Conservation (phyloP, 495 filamentous ascomycete species). For the Rhizodiscina lignyota region DNA sequence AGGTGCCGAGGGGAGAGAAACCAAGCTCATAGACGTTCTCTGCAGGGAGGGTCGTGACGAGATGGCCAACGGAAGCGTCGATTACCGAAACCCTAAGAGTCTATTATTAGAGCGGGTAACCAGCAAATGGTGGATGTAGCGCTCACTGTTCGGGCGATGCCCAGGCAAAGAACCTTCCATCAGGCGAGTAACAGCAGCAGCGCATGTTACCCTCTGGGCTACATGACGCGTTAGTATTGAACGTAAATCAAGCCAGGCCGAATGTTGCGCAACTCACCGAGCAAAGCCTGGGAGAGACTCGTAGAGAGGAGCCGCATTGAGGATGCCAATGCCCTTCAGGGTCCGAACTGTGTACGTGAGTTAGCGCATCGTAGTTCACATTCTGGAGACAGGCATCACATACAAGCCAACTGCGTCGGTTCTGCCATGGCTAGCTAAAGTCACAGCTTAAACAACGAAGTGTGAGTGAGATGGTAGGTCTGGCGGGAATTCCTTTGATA, state of each 20-base stretch:
- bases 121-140: neutral
- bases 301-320: slow-evolving; percentile 82
- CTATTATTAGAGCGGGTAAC: slow-evolving; percentile 1
- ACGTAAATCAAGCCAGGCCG: neutral
- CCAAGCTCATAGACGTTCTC: slow-evolving; percentile 81
- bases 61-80: slow-evolving; percentile 63
- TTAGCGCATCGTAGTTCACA: too few relatives aligned
- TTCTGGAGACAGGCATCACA: neutral
- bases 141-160: slow-evolving; percentile 65
- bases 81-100: slow-evolving; percentile 35
- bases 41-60: slow-evolving; percentile 56
- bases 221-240: slow-evolving; percentile 14
- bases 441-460: neutral
- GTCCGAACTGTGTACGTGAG: slow-evolving; percentile 63
- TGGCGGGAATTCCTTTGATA: too few relatives aligned
- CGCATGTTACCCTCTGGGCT: slow-evolving; percentile 87
- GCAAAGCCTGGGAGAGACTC: slow-evolving; percentile 68
- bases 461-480: too few relatives aligned
- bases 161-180: slow-evolving; percentile 91
- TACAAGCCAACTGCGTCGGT: neutral
- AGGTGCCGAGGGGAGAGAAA: slow-evolving; percentile 85
- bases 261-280: slow-evolving; percentile 22
- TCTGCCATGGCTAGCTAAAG: neutral
- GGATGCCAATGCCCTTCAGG: slow-evolving; percentile 84
- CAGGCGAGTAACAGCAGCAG: slow-evolving; percentile 87